Conservation (phyloP, 768 basidiomycete species). For the Suillus alpinus region DNA sequence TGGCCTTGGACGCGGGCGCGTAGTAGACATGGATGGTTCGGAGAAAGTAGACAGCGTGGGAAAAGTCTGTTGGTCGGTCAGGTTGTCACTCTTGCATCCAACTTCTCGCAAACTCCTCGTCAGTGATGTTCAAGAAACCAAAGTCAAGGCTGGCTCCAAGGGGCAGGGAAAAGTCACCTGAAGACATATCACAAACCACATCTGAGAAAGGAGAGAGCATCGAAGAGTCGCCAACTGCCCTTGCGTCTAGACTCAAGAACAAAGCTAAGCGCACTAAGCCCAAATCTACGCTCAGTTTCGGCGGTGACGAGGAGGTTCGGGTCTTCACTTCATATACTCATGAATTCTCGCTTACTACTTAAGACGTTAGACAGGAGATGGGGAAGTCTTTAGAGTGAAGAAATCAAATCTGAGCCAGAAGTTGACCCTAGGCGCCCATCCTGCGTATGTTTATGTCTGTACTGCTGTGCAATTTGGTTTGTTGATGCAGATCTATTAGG, state of each 20-base stretch:
- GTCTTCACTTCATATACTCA: constrained; percentile 11
- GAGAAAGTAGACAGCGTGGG: constrained; percentile 24
- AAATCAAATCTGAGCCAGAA: constrained; percentile 76
- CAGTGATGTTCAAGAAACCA: constrained; percentile 44
- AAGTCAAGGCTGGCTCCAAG: constrained; percentile 38
- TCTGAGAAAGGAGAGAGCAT: constrained; percentile 24
- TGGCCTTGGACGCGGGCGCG: constrained; percentile 52
- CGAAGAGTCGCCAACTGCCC: constrained; percentile 55
- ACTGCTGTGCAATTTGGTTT: constrained; percentile 6
- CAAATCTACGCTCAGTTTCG: constrained; percentile 76
- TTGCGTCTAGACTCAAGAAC: constrained; percentile 68
- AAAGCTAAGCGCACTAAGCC: constrained; percentile 65
- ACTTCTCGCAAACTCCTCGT: constrained; percentile 26
- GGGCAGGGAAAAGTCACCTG: constrained; percentile 30
- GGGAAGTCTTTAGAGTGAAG: constrained; percentile 73
- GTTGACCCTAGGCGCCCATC: constrained; percentile 52
- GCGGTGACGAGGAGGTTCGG: constrained; percentile 63
- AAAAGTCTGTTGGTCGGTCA: constrained; percentile 8
- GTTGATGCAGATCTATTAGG: constrained; percentile 26
- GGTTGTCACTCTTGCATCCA: background rate
- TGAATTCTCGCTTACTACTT: constrained; percentile 25
- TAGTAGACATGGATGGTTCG: constrained; percentile 25
- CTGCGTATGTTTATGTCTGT: constrained; percentile 38
- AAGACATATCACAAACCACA: constrained; percentile 18
- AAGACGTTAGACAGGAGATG: constrained; percentile 47